Base-by-base conservation (phyloP, 208 protist genomes). In the Acanthamoeba lenticulata region DNA sequence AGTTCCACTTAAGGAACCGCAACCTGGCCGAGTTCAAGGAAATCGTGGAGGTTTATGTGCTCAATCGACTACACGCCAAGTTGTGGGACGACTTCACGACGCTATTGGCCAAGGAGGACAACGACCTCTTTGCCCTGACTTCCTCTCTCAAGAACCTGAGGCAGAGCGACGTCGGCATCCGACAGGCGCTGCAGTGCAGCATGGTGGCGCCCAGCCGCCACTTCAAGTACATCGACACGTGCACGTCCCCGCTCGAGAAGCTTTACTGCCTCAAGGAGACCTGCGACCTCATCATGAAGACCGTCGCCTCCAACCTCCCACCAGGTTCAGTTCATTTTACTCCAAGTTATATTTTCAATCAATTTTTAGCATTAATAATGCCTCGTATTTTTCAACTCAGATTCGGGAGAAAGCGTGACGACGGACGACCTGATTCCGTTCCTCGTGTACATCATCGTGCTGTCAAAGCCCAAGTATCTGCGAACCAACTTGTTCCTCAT, bases 211-310 rank as follows among this genome's bases (percentile, higher is more conserved):
- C 77, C 29, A 86, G 44, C 45, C 21, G 77, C 13, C 77, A 86
- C 27, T 86, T 86, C 77, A 86, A 86, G 34, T 57, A 57, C 38
- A 47, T 86, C 38, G 77, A 86, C 24, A 24, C 77, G 27, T 86
- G 38, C 44, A 86, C 77, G 29, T 60, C 77, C 29, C 77, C 77
- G 29, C 44, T 86, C 21, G 77, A 86, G 52, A 86, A 86, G 45
- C 77, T 86, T 5, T 86, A 86, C 77, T 86, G 77, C 44, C 77
- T 86, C 45, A 49, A 55, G 24, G 45, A 86, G 45, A 86, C 77
- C n/a, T 60, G 45, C 77, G 77, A 86, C 15, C 77, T 86, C 77
- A 86, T 86, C 77, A 86, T 86, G 77, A 86, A 86, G 34, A 86
- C 77, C 77, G 77, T 86, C 13, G 44, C 38, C 7, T 1, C 77